Evolutionary conservation across 371 early-diverging fungal genomes (phyloP), one percentile per base, ranked within the genome.

Genomic region (Mucor plumbeus): DNA sequence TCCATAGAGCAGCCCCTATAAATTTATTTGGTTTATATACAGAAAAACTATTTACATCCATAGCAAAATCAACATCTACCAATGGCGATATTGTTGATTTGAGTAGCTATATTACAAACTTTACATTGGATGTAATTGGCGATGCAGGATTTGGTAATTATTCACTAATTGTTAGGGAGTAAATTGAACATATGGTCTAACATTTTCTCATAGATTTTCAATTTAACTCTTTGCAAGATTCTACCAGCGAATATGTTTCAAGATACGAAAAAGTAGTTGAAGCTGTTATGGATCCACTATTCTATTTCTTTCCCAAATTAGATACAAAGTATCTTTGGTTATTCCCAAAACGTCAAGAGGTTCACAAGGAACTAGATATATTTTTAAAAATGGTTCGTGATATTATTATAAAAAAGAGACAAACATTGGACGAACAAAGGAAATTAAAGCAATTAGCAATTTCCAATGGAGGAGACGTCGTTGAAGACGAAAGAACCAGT

Each of bases 231-330:
- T 48, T 14, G 75, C 74, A 36, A 71, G 76, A 5, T 77, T 80
- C 56, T 73, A 76, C 64, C 63, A 63, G 17, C 34, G 41, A 10
- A 31, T 26, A 60, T 7, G 17, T 21, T 8, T 40, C 26, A 3
- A 21, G 50, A 26, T 63, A 63, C 31, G 36, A 39, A 5, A n/a
- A 15, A n/a, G 39, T 63, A 53, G 11, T 15, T 7, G 31, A 53
- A 2, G 63, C 50, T 7, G 33, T 72, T 5, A 59, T 59, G 11
- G 47, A 73, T 14, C 43, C 55, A 5, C 54, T 72, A 14, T 81
- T 72, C 59, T 70, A 75, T 40, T 48, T 85, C 55, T 82, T 88
- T 35, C 87, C 88, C 4, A 53, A 60, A 34, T 74, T 85, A 11
- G 88, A 87, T 34, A 39, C 61, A 40, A 61, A 61, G 0, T 59